Conservation (phyloP, 345 rosid genomes). For the Triadica sebifera region DNA sequence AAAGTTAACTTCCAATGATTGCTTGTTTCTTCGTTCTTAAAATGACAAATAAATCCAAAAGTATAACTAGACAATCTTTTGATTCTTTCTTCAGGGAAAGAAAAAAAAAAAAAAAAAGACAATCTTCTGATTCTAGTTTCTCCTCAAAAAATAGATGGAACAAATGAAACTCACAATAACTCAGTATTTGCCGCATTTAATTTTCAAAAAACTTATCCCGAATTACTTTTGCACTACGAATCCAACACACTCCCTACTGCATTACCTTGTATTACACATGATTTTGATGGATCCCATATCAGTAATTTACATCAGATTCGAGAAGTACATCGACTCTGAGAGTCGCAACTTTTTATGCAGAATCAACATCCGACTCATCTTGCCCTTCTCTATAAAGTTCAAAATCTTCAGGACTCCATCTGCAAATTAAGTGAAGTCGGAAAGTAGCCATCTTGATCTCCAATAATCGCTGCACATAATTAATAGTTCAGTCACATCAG, state of each 20-base stretch:
- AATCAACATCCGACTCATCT: constrained; percentile 77
- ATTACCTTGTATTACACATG: neutral
- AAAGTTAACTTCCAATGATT: no score
- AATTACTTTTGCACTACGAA: neutral
- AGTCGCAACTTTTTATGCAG: constrained; percentile 33
- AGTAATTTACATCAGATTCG: neutral
- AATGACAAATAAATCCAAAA: no score
- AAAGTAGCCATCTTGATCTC: constrained; percentile 93
- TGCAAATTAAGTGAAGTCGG: constrained; percentile 69
- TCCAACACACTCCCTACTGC: neutral
- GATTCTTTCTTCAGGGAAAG: no score
- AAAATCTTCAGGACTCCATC: constrained; percentile 75
- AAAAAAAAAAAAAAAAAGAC: no score
- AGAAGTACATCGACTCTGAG: neutral
- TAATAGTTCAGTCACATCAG: neutral
- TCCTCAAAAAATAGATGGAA: no score
- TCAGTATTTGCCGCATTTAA: neutral
- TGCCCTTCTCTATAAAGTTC: constrained; percentile 66
- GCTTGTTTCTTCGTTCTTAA: no score
- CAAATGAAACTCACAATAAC: no score
- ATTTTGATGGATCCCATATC: neutral
- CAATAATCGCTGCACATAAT: constrained; percentile 66
- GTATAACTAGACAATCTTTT: no score
- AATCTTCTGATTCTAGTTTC: no score
- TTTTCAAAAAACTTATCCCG: neutral